Percentiles rank a stretch among this genome's conserved stretches.
phyloP scores from a whole-genome alignment of 139 green algal species.

The Bryopsis sp. region DNA sequence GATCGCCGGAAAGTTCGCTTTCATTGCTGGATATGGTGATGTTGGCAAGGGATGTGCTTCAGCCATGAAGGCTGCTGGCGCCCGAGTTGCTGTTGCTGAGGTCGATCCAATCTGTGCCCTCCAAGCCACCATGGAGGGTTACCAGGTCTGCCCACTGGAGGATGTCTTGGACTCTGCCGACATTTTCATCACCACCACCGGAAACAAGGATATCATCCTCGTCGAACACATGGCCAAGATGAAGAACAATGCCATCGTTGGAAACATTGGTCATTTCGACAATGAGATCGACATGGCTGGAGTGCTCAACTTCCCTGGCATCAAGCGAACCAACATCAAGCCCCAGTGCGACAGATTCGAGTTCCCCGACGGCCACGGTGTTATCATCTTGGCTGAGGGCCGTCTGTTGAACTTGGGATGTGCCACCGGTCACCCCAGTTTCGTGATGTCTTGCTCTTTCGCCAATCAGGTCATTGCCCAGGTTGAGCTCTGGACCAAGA shows the following conservation, averaged over 20 bases:
- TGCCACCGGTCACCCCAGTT: slow-evolving; percentile 96
- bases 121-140: slow-evolving; percentile 94
- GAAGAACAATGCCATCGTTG: slow-evolving; percentile 99
- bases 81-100: slow-evolving; percentile 84
- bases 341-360: slow-evolving; percentile 94
- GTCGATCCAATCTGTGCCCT: slow-evolving; percentile 99
- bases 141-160: slow-evolving; percentile 75
- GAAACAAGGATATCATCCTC: slow-evolving; percentile 99
- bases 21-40: slow-evolving; percentile 93
- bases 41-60: slow-evolving; percentile 96
- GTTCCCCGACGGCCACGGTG: slow-evolving; percentile 96
- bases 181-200: slow-evolving; percentile 99
- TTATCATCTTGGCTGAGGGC: slow-evolving; percentile 98
- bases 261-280: slow-evolving; percentile 99
- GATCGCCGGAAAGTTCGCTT: slow-evolving; percentile 67
- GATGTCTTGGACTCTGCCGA: slow-evolving; percentile 74
- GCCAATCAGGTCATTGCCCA: slow-evolving; percentile 99
- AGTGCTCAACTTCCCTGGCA: slow-evolving; percentile 63
- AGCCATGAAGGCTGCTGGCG: slow-evolving; percentile 95
- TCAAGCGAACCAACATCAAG: slow-evolving; percentile 99
- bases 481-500: slow-evolving; percentile 99
- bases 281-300: slow-evolving; percentile 99
- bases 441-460: slow-evolving; percentile 99
- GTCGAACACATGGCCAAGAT: slow-evolving; percentile 94
- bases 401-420: slow-evolving; percentile 99